Conservation (phyloP, 2,329 filamentous ascomycete species). For the Xylariaceae sp. region DNA sequence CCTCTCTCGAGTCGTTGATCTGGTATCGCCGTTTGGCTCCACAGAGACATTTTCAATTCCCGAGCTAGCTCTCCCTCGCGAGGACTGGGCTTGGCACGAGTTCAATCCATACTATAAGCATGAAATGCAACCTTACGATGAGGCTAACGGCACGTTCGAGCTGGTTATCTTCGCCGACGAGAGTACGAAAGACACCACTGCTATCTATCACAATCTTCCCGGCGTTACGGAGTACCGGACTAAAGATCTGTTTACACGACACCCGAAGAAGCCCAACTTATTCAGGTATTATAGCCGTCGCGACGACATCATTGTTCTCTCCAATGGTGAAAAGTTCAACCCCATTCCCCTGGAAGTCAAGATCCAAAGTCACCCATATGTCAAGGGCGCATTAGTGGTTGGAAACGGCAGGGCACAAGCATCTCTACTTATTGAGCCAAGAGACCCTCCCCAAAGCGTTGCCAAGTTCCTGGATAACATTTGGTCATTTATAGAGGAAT, state of each 20-base stretch:
- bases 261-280: slow-evolving; percentile 40
- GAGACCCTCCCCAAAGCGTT: slow-evolving; percentile 2
- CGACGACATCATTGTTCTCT: slow-evolving; percentile 48
- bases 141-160: slow-evolving; percentile 27
- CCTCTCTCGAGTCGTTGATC: slow-evolving; percentile 14
- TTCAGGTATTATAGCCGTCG: slow-evolving; percentile 42
- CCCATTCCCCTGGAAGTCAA: slow-evolving; percentile 6
- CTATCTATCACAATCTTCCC: slow-evolving; percentile 40
- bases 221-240: slow-evolving; percentile 39
- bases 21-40: slow-evolving; percentile 26
- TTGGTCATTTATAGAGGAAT: no score
- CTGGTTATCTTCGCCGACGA: slow-evolving; percentile 31
- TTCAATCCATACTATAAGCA: slow-evolving; percentile 37
- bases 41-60: slow-evolving; percentile 28
- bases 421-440: slow-evolving; percentile 42
- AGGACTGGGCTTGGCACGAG: slow-evolving; percentile 40
- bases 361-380: slow-evolving; percentile 7
- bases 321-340: slow-evolving; percentile 42
- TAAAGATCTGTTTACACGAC: slow-evolving; percentile 42
- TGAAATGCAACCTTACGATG: slow-evolving; percentile 33
- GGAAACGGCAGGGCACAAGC: slow-evolving; percentile 41
- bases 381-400: slow-evolving; percentile 31
- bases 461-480: no score
- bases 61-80: slow-evolving; percentile 15
- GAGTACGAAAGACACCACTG: slow-evolving; percentile 22